Percentiles rank a stretch among this genome's conserved stretches.
Evolutionary conservation across 2,329 filamentous ascomycete species (phyloP).

Genomic region (Aspergillus alliaceus): DNA sequence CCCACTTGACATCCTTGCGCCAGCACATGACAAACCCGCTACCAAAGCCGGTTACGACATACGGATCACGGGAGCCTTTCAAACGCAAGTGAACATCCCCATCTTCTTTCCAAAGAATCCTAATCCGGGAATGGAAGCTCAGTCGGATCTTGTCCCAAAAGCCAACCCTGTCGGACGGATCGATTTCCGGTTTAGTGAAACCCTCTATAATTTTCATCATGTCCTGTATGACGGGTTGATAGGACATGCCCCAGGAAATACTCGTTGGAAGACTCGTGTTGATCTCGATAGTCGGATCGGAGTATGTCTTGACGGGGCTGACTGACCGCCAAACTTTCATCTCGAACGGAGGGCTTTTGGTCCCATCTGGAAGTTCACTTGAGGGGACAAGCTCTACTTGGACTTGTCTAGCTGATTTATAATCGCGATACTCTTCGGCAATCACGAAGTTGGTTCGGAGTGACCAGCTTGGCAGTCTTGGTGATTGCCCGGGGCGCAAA

Average conservation of each 20-base stretch:
- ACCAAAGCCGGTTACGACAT: slow-evolving; percentile 86
- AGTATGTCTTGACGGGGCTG: slow-evolving; percentile 93
- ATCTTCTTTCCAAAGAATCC: slow-evolving; percentile 88
- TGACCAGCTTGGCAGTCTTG: slow-evolving; percentile 76
- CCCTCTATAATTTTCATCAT: slow-evolving; percentile 99
- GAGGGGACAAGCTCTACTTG: slow-evolving; percentile 82
- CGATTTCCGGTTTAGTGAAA: slow-evolving; percentile 92
- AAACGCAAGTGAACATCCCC: slow-evolving; percentile 92
- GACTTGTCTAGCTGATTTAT: slow-evolving; percentile 76
- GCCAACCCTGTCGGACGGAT: slow-evolving; percentile 88
- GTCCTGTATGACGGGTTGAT: slow-evolving; percentile 96
- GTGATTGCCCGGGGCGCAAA: slow-evolving; percentile 75
- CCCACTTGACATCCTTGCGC: slow-evolving; percentile 89
- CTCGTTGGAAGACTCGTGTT: slow-evolving; percentile 89
- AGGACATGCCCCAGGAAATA: slow-evolving; percentile 96
- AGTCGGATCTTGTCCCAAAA: slow-evolving; percentile 99
- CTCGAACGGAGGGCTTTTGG: slow-evolving; percentile 65
- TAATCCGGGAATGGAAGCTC: slow-evolving; percentile 88
- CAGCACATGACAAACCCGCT: slow-evolving; percentile 98
- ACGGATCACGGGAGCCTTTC: slow-evolving; percentile 87
- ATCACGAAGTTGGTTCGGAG: slow-evolving; percentile 91
- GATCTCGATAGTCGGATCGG: slow-evolving; percentile 86
- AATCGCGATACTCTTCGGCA: slow-evolving; percentile 84
- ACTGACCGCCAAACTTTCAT: slow-evolving; percentile 89
- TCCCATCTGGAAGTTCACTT: slow-evolving; percentile 56